Percentiles rank a stretch among this genome's conserved stretches.
phyloP scores from a whole-genome alignment of 2,329 filamentous ascomycete species.

The Sporothrix inflata region DNA sequence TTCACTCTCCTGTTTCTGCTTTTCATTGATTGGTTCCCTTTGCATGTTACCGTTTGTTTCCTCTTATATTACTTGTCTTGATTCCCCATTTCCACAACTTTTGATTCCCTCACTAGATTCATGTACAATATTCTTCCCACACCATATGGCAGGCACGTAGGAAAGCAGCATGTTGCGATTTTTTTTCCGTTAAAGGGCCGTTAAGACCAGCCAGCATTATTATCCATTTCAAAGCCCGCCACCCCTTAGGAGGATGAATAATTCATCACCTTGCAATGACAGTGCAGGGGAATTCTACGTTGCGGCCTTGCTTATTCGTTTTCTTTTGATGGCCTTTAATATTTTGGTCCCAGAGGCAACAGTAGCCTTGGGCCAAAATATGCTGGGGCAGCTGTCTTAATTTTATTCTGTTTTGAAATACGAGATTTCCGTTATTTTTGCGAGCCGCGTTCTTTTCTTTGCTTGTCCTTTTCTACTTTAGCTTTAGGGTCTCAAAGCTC shows the following conservation, averaged over 20 bases:
- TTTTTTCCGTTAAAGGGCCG: too few species aligned
- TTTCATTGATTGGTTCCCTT: neutral
- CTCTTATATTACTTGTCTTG: neutral
- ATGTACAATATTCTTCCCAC: neutral
- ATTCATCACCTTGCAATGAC: too few species aligned
- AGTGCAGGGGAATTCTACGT: too few species aligned
- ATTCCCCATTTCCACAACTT: neutral
- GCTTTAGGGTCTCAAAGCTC: neutral
- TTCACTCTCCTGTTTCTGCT: neutral
- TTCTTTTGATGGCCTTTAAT: too few species aligned
- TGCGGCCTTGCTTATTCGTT: too few species aligned
- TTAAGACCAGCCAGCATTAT: too few species aligned
- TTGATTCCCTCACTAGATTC: neutral
- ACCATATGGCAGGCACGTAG: neutral
- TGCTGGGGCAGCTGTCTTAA: neutral
- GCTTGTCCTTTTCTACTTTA: neutral
- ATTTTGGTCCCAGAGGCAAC: too few species aligned
- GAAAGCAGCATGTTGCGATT: neutral
- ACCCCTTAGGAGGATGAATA: too few species aligned
- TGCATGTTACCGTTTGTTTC: neutral
- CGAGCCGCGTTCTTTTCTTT: neutral
- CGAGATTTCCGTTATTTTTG: neutral
- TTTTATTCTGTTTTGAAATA: conserved; percentile 19
- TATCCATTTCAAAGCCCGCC: too few species aligned
- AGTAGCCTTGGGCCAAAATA: too few species aligned